These are phyloP conservation scores for Nitzschia palea DNA, from an alignment of 108 stramenopile genomes.

Conservation along the genomic window DNA sequence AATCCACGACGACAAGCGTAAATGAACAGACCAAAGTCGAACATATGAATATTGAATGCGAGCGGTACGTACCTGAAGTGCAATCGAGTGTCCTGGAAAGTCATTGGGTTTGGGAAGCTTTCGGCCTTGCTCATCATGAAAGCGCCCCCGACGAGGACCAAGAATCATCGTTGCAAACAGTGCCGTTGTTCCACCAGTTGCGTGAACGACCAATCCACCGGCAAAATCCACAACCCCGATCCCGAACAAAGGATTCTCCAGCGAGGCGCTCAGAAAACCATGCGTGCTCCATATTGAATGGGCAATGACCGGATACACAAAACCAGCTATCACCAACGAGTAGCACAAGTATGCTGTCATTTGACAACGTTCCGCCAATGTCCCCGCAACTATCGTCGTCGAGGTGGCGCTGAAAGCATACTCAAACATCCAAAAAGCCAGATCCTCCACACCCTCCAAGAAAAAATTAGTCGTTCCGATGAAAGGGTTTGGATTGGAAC, in stretches of 20 bases:
- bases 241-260: conserved; percentile 59
- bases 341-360: conserved; percentile 82
- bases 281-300: conserved; percentile 79
- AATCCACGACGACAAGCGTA: not conserved
- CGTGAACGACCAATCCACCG: conserved; percentile 91
- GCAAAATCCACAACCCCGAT: conserved; percentile 92
- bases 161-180: conserved; percentile 83
- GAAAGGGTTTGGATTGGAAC: conserved; percentile 44
- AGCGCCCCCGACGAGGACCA: conserved; percentile 82
- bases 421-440: conserved; percentile 63
- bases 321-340: conserved; percentile 66
- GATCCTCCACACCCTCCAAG: conserved; percentile 77
- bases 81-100: conserved; percentile 75
- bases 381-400: conserved; percentile 76
- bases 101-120: conserved; percentile 57
- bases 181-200: conserved; percentile 86
- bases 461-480: conserved; percentile 82
- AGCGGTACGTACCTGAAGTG: conserved; percentile 74
- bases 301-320: conserved; percentile 88
- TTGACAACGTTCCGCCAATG: conserved; percentile 73
- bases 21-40: not conserved
- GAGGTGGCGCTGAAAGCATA: conserved; percentile 74
- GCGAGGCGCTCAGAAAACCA: conserved; percentile 60
- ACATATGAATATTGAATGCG: not conserved
- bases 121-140: conserved; percentile 75